Conservation (phyloP, 1,284 basidiomycete genomes). For the Ustanciosporium gigantosporum region DNA sequence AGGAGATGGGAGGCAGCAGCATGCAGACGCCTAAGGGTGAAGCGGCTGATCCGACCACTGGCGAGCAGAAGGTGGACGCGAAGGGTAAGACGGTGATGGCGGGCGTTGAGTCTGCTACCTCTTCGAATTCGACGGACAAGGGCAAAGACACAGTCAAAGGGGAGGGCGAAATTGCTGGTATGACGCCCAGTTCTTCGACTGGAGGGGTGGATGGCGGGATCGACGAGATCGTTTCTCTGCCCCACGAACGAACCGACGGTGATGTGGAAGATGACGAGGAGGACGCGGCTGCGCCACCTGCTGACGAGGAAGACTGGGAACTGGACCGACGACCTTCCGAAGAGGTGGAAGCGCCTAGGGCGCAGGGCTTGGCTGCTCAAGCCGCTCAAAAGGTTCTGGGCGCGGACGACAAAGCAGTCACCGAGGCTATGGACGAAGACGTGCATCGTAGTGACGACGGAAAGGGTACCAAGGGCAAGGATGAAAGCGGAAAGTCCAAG, state of each 20-base stretch:
- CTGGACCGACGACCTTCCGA: conserved; percentile 21
- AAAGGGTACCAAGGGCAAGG: conserved; percentile 1
- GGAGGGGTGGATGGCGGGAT: conserved; percentile 26
- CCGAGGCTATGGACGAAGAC: conserved; percentile 13
- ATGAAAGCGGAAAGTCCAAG: not conserved
- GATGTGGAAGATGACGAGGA: conserved; percentile 28
- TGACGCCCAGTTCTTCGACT: conserved; percentile 16
- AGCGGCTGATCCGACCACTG: conserved; percentile 37
- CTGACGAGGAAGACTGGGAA: conserved; percentile 42
- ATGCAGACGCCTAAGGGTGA: conserved; percentile 45
- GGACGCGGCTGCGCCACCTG: conserved; percentile 11
- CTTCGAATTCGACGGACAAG: no score
- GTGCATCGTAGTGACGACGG: not conserved
- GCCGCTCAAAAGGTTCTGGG: conserved; percentile 23
- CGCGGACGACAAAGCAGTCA: conserved; percentile 31
- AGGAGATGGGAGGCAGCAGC: conserved; percentile 40
- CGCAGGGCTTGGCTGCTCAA: conserved; percentile 11
- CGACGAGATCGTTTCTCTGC: conserved; percentile 28
- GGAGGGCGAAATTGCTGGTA: not conserved
- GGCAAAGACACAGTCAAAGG: conserved; percentile 5
- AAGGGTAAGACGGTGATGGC: no score
- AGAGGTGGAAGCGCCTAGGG: conserved; percentile 8
- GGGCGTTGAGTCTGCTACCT: not conserved
- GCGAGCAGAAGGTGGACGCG: conserved; percentile 10
- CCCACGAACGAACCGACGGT: conserved; percentile 20